These are phyloP conservation scores for Hamamelis virginiana DNA, from an alignment of 164 flowering plant genomes.

Conservation along the genomic window DNA sequence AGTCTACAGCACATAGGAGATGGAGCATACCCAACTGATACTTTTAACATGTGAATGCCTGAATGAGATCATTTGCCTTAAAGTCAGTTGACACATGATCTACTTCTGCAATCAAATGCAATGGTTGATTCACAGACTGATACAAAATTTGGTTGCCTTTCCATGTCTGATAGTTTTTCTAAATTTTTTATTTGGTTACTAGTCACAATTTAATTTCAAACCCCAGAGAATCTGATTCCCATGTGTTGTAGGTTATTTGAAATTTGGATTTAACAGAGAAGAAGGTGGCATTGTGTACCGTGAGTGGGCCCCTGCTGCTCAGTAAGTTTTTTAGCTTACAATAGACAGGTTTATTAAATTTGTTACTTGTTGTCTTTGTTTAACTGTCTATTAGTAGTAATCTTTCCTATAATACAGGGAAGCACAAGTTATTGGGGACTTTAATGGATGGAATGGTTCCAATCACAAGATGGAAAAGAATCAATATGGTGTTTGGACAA, in stretches of 20 bases:
- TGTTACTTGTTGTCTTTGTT: conserved; percentile 4
- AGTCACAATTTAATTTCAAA: neutral
- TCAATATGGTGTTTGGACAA: conserved; percentile 90
- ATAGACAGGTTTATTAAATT: neutral
- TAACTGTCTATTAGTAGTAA: neutral
- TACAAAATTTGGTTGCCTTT: neutral
- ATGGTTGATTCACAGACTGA: neutral
- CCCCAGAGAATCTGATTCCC: neutral
- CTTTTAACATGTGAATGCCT: neutral
- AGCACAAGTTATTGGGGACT: conserved; percentile 92
- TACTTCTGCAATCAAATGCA: neutral
- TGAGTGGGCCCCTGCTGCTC: conserved; percentile 99
- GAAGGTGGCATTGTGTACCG: conserved; percentile 75
- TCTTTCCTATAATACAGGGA: conserved; percentile 49
- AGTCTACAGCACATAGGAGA: neutral
- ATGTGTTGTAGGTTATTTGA: conserved; percentile 59
- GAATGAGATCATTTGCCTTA: neutral
- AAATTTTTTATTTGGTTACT: neutral
- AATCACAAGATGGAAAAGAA: conserved; percentile 79
- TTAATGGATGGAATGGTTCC: conserved; percentile 94
- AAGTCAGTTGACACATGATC: neutral
- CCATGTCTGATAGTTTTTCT: neutral
- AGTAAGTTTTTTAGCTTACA: conserved; percentile 47
- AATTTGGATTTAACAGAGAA: conserved; percentile 91
- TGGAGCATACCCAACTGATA: neutral